phyloP scores from a whole-genome alignment of 805 yeast species.

The Myxozyma geophila region DNA sequence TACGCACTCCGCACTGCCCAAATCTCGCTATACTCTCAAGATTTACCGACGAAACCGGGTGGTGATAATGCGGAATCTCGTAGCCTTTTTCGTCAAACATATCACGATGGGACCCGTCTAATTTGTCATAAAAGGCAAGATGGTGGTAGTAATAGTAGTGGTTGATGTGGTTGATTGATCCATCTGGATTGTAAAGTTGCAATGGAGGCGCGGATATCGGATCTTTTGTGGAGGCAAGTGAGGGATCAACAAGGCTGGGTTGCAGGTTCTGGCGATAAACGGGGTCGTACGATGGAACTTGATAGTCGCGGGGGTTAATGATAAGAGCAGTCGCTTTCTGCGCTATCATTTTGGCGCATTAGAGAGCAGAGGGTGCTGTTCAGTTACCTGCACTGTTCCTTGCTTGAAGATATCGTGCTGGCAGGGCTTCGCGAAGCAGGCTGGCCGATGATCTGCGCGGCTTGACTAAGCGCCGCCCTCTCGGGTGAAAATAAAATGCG shows the following conservation, averaged over 20 bases:
- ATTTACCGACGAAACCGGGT: constrained; percentile 31
- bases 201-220: constrained; percentile 28
- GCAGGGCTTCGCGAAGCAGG: neutral
- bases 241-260: constrained; percentile 16
- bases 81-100: constrained; percentile 21
- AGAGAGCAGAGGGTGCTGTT: neutral
- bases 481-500: constrained; percentile 3
- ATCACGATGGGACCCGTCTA: constrained; percentile 21
- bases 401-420: neutral
- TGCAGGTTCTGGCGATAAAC: neutral
- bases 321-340: constrained; percentile 14
- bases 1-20: constrained; percentile 18
- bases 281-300: constrained; percentile 2
- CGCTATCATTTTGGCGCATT: constrained; percentile 8
- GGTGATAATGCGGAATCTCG: constrained; percentile 29
- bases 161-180: constrained; percentile 26
- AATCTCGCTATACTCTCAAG: constrained; percentile 23
- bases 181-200: constrained; percentile 23
- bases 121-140: constrained; percentile 21
- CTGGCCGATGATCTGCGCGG: constrained; percentile 11
- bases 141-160: constrained; percentile 28
- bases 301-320: constrained; percentile 28
- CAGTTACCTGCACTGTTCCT: neutral
- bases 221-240: constrained; percentile 25
- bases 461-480: neutral